Base-by-base conservation (phyloP, 2,329 filamentous ascomycete genomes). In the Colletotrichum tamarilloi region DNA sequence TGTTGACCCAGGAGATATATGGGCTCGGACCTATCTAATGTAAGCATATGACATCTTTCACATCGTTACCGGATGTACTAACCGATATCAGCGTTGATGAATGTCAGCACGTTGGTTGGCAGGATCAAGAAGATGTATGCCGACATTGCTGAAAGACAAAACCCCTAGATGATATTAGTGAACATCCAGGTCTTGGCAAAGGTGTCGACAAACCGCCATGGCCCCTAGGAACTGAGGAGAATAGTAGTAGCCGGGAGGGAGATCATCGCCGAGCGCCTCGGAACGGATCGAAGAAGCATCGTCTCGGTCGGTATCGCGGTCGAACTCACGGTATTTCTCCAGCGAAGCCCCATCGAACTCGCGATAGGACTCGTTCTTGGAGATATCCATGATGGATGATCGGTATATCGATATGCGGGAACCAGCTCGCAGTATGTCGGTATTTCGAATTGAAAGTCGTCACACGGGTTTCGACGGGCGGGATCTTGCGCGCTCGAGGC, bases 111-210 rank as follows among this genome's bases (percentile, higher is more conserved):
- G 26, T 83, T 83, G 35, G 81, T 83, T 14, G 82, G 82, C n/a
- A 84, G 66, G 52, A 84, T 78, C 28, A 83, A 65, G 68, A 83
- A 83, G 66, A 83, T 77, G 67, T 82, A 83, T 19, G 81, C 81
- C 42, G 80, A 82, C 58, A 82, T 80, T 64, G 81, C 79, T 7
- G 82, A 82, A 8, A 83, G 76, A 72, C 80, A 82, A 75, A 84
- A 83, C 9, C 81, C 82, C 81, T 83, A 8, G 19, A 26, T 76
- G 49, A 73, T 66, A 62, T 62, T 22, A 68, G 32, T 38, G 19
- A 57, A 28, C 5, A 19, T 6, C 9, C 4, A n/a, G 6, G 30
- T 4, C 1, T 19, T 24, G 14, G 62, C 16, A 52, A 8, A 57
- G 19, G 35, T 7, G 16, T 55, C 4, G 3, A 77, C 80, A 71